phyloP scores from a whole-genome alignment of 2,329 filamentous ascomycete species.

The Epicoccum nigrum region DNA sequence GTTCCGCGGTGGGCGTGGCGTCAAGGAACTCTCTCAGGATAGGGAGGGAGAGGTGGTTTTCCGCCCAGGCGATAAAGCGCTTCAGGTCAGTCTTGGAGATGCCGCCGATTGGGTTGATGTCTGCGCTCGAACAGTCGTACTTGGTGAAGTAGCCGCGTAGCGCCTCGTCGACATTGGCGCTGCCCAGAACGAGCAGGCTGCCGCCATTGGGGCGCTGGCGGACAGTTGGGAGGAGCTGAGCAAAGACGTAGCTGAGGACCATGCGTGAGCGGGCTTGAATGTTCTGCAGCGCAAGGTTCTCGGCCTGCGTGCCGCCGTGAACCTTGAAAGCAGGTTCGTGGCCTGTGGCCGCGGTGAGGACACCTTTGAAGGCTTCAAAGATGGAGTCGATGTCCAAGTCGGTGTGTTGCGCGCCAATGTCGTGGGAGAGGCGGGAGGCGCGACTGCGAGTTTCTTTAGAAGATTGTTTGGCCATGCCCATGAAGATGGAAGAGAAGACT shows the following conservation, averaged over 20 bases:
- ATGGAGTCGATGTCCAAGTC: constrained; percentile 72
- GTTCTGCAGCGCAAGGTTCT: constrained; percentile 71
- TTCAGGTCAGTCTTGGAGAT: constrained; percentile 73
- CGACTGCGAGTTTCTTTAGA: constrained; percentile 58
- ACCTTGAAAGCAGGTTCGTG: constrained; percentile 69
- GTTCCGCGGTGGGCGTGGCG: constrained; percentile 55
- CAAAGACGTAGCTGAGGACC: constrained; percentile 69
- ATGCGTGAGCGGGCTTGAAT: constrained; percentile 69
- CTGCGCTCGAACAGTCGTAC: constrained; percentile 65
- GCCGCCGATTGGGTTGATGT: constrained; percentile 63
- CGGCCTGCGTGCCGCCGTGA: constrained; percentile 65
- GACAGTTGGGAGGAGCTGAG: constrained; percentile 66
- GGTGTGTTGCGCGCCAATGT: constrained; percentile 74
- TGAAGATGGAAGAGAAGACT: constrained; percentile 61
- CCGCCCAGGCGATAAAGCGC: constrained; percentile 69
- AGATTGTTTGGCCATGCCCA: constrained; percentile 29
- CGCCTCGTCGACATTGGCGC: constrained; percentile 62
- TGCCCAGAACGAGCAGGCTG: constrained; percentile 68
- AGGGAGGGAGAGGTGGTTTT: constrained; percentile 62
- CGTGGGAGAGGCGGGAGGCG: constrained; percentile 64
- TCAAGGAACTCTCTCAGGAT: constrained; percentile 69
- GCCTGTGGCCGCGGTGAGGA: constrained; percentile 64
- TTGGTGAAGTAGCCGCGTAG: constrained; percentile 69
- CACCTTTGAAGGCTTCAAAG: constrained; percentile 63
- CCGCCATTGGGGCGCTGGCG: constrained; percentile 63